These are phyloP conservation scores for Didymella exigua DNA, from an alignment of 2,329 filamentous ascomycete genomes.

Conservation along the genomic window DNA sequence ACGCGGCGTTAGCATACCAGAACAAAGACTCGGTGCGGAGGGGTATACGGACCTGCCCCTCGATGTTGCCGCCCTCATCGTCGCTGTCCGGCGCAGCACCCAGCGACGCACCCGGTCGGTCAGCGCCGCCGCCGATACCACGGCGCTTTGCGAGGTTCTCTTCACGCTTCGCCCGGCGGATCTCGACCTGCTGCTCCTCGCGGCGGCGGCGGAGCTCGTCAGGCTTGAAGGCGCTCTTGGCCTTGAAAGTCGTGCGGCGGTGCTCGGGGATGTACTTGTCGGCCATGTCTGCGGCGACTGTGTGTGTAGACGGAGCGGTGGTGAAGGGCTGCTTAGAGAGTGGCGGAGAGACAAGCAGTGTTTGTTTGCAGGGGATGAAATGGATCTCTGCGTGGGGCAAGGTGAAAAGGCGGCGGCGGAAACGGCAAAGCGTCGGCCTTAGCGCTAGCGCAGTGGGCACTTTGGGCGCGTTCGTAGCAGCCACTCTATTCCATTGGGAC, in stretches of 20 bases:
- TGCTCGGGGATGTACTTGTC: slow-evolving; percentile 99
- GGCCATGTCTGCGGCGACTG: slow-evolving; percentile 71
- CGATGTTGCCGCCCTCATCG: slow-evolving; percentile 92
- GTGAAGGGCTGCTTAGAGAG: slow-evolving; percentile 18
- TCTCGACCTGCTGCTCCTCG: slow-evolving; percentile 99
- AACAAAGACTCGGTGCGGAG: slow-evolving; percentile 18
- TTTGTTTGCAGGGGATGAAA: slow-evolving; percentile 41
- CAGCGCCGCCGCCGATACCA: slow-evolving; percentile 77
- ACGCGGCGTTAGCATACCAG: slow-evolving; percentile 24
- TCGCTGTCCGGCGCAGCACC: slow-evolving; percentile 94
- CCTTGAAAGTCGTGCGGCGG: slow-evolving; percentile 99
- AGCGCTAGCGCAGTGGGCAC: slow-evolving; percentile 20
- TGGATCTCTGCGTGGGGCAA: slow-evolving; percentile 42
- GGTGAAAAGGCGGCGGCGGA: slow-evolving; percentile 42
- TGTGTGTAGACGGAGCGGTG: slow-evolving; percentile 20
- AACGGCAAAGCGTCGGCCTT: slow-evolving; percentile 38
- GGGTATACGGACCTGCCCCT: slow-evolving; percentile 80
- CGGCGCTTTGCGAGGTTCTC: slow-evolving; percentile 98
- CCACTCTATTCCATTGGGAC: slow-evolving; percentile 9
- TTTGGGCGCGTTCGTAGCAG: slow-evolving; percentile 22
- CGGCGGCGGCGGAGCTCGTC: slow-evolving; percentile 97
- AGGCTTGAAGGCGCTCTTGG: slow-evolving; percentile 98
- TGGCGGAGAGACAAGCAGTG: slow-evolving; percentile 25
- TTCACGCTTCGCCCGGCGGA: slow-evolving; percentile 97
- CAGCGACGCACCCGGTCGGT: slow-evolving; percentile 76